These are phyloP conservation scores for Candida sp. DNA, from an alignment of 1,139 yeast species.

Conservation along the genomic window DNA sequence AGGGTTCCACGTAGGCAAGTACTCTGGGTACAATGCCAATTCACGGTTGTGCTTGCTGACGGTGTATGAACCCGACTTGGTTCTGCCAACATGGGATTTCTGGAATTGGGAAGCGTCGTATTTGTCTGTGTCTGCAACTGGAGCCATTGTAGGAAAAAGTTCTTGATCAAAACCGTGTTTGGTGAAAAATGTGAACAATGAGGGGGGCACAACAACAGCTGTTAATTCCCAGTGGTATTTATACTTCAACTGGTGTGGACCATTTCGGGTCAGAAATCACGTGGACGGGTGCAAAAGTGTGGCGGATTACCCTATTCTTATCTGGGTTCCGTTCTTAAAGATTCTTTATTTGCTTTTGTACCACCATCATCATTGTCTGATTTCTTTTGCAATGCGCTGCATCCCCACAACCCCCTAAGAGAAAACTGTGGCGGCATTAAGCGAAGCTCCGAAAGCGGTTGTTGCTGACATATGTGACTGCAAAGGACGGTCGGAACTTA, in stretches of 20 bases:
- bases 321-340: neutral
- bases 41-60: constrained; percentile 25
- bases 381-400: neutral
- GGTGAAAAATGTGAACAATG: neutral
- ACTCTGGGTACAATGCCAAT: constrained; percentile 25
- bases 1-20: constrained; percentile 35
- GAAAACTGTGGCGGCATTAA: neutral
- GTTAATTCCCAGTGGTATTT: neutral
- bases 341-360: neutral
- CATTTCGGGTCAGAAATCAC: neutral
- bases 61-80: constrained; percentile 27
- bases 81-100: constrained; percentile 26
- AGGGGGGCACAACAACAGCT: neutral
- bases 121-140: constrained; percentile 19
- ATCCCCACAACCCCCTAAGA: neutral
- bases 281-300: constrained; percentile 3
- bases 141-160: constrained; percentile 13
- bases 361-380: neutral
- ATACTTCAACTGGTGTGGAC: neutral
- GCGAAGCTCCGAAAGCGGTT: neutral
- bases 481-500: neutral
- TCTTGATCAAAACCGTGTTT: neutral
- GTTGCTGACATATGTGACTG: no score
- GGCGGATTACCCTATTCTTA: neutral
- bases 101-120: constrained; percentile 35